These are phyloP conservation scores for Filobasidium uniguttulatum DNA, from an alignment of 1,284 basidiomycete genomes.

Conservation along the genomic window DNA sequence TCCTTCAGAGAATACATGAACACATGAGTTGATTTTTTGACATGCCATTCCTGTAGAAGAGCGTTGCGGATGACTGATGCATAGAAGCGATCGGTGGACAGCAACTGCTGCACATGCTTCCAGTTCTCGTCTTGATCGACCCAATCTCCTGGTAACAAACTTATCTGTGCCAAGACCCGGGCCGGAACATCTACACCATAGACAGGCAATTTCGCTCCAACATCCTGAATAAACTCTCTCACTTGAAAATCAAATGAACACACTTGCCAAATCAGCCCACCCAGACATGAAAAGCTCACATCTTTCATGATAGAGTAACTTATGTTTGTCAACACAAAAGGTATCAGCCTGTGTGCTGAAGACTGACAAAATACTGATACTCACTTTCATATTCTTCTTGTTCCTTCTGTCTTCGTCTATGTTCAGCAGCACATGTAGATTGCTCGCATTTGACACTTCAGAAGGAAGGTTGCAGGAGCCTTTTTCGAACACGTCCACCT, in stretches of 20 bases:
- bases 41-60: not conserved
- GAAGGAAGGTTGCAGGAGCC: not conserved
- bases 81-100: constrained; percentile 8
- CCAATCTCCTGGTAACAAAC: constrained; percentile 25
- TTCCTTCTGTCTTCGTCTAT: constrained; percentile 27
- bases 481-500: constrained; percentile 12
- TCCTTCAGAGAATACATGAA: constrained; percentile 10
- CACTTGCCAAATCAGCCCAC: not conserved
- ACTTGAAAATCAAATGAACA: constrained; percentile 17
- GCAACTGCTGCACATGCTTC: constrained; percentile 15
- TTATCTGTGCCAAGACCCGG: constrained; percentile 22
- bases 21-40: not conserved
- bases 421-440: constrained; percentile 31
- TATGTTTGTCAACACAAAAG: not conserved
- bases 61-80: not conserved
- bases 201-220: constrained; percentile 24
- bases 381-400: constrained; percentile 30
- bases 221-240: constrained; percentile 19
- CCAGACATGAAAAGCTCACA: constrained; percentile 12
- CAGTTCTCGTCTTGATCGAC: constrained; percentile 31
- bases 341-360: not conserved
- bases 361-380: not conserved
- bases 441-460: constrained; percentile 16
- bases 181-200: constrained; percentile 29
- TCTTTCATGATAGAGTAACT: constrained; percentile 34